Evolutionary conservation across 257 asterid species (phyloP).

Genomic region (Forsythia viridissima): DNA sequence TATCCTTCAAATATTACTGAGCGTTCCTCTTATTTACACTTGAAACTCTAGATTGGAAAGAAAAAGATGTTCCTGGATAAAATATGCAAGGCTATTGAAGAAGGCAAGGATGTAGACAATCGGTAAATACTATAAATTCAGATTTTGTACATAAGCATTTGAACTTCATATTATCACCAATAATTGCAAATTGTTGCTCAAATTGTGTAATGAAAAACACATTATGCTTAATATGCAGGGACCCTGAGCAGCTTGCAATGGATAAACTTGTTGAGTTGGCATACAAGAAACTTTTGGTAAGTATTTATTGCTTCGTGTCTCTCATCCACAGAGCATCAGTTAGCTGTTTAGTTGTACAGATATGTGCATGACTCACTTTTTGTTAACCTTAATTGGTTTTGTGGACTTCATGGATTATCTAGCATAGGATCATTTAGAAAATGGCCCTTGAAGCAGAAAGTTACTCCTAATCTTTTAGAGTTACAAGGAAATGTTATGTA

Average conservation of each 20-base stretch:
- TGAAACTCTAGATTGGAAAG: constrained; percentile 51
- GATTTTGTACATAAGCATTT: constrained; percentile 11
- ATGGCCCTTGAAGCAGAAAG: constrained; percentile 7
- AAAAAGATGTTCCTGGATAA: constrained; percentile 65
- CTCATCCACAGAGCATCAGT: constrained; percentile 5
- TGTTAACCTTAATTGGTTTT: neutral
- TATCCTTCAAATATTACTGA: constrained; percentile 11
- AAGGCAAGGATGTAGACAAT: constrained; percentile 45
- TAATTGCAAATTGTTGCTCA: constrained; percentile 7
- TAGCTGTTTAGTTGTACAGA: neutral
- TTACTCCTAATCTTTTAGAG: constrained; percentile 4
- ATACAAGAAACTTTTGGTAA: constrained; percentile 81
- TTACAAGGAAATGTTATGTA: neutral
- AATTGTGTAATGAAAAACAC: constrained; percentile 17
- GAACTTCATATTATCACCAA: neutral
- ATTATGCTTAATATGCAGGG: constrained; percentile 51
- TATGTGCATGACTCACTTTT: neutral
- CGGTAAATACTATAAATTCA: constrained; percentile 47
- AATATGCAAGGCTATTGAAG: constrained; percentile 59
- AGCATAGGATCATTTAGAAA: neutral
- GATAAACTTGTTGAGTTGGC: constrained; percentile 77
- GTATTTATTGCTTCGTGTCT: constrained; percentile 22
- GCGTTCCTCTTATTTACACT: constrained; percentile 25
- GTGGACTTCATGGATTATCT: neutral
- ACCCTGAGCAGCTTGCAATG: constrained; percentile 85